Evolutionary conservation across 2,329 filamentous ascomycete species (phyloP).

Genomic region (Penicillium hesseltinei): DNA sequence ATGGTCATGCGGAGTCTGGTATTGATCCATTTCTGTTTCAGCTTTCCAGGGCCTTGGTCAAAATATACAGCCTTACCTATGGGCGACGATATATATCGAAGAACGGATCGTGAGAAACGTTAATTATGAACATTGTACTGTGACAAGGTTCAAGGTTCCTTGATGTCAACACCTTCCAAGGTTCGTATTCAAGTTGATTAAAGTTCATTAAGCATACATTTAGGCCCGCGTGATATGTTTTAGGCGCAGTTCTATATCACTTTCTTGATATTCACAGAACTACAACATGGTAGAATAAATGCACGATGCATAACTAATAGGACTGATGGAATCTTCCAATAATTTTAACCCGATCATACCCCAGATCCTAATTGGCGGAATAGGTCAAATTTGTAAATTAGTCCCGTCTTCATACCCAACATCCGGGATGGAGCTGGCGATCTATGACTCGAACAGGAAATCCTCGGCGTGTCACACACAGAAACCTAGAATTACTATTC

Average conservation of each 20-base stretch:
- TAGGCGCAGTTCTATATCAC: neutral
- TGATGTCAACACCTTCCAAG: neutral
- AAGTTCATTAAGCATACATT: neutral
- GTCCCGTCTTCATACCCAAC: neutral
- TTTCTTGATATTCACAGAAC: neutral
- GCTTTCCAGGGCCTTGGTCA: neutral
- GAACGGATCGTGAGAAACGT: too few relatives aligned
- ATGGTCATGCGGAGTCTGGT: neutral
- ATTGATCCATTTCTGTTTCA: neutral
- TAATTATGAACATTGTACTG: neutral
- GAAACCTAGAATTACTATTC: neutral
- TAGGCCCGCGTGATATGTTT: neutral
- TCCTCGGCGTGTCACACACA: neutral
- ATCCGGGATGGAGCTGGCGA: neutral
- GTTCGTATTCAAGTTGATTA: neutral
- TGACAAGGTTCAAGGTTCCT: neutral
- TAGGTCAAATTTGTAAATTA: neutral
- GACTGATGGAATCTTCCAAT: neutral
- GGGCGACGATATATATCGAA: neutral
- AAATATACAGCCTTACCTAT: neutral
- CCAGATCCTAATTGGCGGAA: neutral
- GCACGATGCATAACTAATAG: neutral
- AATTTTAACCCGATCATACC: neutral
- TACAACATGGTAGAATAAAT: neutral
- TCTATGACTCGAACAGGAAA: conserved; percentile 1